Evolutionary conservation across 176 grass and related monocot genomes (phyloP), one percentile per base, ranked within the genome.

Genomic region (Carex scoparia): DNA sequence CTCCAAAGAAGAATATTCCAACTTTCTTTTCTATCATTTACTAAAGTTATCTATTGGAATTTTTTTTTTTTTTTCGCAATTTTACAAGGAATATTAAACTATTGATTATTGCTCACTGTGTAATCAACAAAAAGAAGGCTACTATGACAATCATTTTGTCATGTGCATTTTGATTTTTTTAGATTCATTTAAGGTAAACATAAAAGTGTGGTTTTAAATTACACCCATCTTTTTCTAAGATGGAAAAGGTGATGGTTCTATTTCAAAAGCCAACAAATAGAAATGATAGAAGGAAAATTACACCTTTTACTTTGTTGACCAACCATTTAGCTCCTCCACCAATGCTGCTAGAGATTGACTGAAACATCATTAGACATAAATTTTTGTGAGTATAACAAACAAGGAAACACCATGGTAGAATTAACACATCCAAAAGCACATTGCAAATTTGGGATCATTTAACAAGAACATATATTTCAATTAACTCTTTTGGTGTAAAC

Each of bases 291-390:
- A 76, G 4, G 23, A 23, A 23, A 23, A 23, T 23, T 62, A 51
- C 84, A 95, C 96, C 96, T 99, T 99, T 99, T 72, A 99, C 85
- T 80, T 99, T 99, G 78, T 99, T 99, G 61, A 99, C 91, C 86
- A 99, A 82, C 96, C 96, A 99, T 95, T 99, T 99, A 84, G 96
- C 90, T 82, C 93, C 89, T 46, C 79, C 91, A 71, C 92, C 93
- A 48, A 99, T 93, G 88, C 90, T 97, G 84, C 40, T 91, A 68
- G 94, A 94, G 83, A 97, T 88, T 6, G 94, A 97, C 94, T 97
- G 89, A 74, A 54, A 85, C 69, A 38, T 83, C 16, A 16, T 77
- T 81, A n/a, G 37, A 90, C 76, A 90, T 16, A 85, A 23, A 80
- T 10, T 35, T 58, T 71, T 79, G 72, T 92, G 84, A 94, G 57